Percentiles rank a stretch among this genome's conserved stretches.
These are phyloP conservation scores for Ceratopteris richardii DNA, from an alignment of 75 land plant species.

Conservation along the genomic window DNA sequence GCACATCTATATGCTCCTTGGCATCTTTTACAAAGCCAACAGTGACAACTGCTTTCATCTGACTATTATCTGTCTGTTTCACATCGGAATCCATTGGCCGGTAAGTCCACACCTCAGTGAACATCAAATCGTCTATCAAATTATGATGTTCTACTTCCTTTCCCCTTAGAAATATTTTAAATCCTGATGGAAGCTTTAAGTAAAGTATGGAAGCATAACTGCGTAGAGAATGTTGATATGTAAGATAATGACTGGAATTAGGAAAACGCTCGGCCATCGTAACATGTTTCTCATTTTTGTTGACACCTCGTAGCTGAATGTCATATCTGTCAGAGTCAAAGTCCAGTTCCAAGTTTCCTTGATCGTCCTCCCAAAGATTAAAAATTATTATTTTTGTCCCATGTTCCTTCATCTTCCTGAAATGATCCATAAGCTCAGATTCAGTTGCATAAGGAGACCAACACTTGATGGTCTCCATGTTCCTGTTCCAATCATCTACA, in stretches of 20 bases:
- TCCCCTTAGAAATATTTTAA: conserved; percentile 71
- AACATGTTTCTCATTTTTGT: conserved; percentile 59
- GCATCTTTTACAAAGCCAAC: conserved; percentile 98
- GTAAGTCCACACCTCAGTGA: conserved; percentile 48
- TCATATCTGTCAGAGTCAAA: conserved; percentile 61
- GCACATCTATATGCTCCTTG: conserved; percentile 73
- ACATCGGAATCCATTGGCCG: conserved; percentile 42
- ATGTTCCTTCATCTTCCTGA: conserved; percentile 36
- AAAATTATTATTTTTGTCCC: conserved; percentile 66
- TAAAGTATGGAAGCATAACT: conserved; percentile 88
- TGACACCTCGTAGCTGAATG: conserved; percentile 74
- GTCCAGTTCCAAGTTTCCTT: conserved; percentile 65
- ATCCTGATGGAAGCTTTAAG: conserved; percentile 52
- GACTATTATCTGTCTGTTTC: conserved; percentile 22
- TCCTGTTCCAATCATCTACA: conserved; percentile 48
- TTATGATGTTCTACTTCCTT: conserved; percentile 78
- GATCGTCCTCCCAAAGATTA: conserved; percentile 79
- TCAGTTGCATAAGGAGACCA: conserved; percentile 68
- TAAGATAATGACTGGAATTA: conserved; percentile 64
- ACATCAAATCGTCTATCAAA: conserved; percentile 77
- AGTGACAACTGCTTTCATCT: conserved; percentile 46
- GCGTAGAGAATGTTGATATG: conserved; percentile 73
- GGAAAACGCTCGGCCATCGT: conserved; percentile 55
- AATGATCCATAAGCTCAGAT: conserved; percentile 49
- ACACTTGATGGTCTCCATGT: conserved; percentile 47